A percentile compares a stretch with the other conserved stretches of the same genome.
These are phyloP conservation scores for Symbiodinium natans DNA, from an alignment of 73 alveolate species.

Conservation along the genomic window DNA sequence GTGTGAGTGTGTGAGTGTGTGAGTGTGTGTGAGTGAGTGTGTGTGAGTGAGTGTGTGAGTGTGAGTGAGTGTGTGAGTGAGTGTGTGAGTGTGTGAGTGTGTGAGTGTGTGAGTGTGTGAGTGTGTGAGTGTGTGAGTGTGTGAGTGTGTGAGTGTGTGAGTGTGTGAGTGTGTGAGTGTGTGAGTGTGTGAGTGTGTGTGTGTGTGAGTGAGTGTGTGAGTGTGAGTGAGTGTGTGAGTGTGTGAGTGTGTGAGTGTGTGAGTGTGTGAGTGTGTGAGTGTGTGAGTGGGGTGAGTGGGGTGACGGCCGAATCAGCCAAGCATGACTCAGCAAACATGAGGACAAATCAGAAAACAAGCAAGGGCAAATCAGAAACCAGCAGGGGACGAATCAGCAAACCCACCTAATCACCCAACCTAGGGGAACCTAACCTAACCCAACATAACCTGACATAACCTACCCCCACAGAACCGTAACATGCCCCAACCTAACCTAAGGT, in stretches of 20 bases:
- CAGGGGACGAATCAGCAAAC: no score
- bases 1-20: constrained; percentile 23
- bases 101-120: background rate
- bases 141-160: background rate
- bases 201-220: background rate
- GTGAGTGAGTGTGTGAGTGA: constrained; percentile 1
- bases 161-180: background rate
- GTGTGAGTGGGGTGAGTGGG: no score
- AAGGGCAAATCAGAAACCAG: no score
- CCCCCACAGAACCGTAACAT: no score
- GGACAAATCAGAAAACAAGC: no score
- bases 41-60: background rate
- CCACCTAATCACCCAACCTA: no score
- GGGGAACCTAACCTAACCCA: no score
- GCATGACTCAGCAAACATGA: no score
- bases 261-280: no score
- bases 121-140: background rate
- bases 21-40: background rate
- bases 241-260: background rate
- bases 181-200: background rate
- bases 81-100: background rate
- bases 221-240: background rate
- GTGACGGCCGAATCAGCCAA: no score
- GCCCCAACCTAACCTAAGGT: no score
- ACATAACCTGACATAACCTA: no score